These are phyloP conservation scores for Parachaetomium inaequale DNA, from an alignment of 495 filamentous ascomycete genomes.

Conservation along the genomic window DNA sequence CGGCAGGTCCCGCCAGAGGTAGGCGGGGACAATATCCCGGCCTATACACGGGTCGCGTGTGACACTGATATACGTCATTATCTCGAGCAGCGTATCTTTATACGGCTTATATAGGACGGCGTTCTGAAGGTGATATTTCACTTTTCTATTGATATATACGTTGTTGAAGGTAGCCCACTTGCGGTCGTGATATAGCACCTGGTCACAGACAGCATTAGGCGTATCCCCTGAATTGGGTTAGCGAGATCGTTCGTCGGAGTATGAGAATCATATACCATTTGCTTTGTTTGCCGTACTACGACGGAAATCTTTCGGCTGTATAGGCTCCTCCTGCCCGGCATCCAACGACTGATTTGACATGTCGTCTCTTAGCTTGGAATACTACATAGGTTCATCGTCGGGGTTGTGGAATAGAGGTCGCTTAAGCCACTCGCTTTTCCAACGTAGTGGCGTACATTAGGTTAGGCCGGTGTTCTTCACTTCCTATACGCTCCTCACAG, in stretches of 20 bases:
- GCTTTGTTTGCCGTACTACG: not conserved
- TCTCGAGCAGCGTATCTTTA: constrained; percentile 9
- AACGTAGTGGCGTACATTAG: too few species aligned
- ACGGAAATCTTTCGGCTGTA: not conserved
- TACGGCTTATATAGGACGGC: constrained; percentile 19
- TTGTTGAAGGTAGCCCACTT: constrained; percentile 16
- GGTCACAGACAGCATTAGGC: not conserved
- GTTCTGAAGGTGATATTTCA: constrained; percentile 22
- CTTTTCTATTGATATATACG: constrained; percentile 24
- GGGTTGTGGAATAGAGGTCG: not conserved
- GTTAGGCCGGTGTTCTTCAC: too few species aligned
- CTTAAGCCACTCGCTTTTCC: too few species aligned
- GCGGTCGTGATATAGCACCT: not conserved
- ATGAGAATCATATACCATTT: not conserved
- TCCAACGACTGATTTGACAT: not conserved
- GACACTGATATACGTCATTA: constrained; percentile 24
- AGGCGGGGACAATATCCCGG: constrained; percentile 23
- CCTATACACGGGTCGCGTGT: constrained; percentile 25
- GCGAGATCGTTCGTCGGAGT: not conserved
- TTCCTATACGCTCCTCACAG: too few species aligned
- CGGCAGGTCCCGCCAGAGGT: constrained; percentile 22
- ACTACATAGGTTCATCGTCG: not conserved
- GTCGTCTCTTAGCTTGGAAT: not conserved
- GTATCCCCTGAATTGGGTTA: not conserved
- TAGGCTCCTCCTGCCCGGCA: not conserved